These are phyloP conservation scores for Capillidium heterosporum DNA, from an alignment of 371 early-diverging fungal genomes.

Conservation along the genomic window DNA sequence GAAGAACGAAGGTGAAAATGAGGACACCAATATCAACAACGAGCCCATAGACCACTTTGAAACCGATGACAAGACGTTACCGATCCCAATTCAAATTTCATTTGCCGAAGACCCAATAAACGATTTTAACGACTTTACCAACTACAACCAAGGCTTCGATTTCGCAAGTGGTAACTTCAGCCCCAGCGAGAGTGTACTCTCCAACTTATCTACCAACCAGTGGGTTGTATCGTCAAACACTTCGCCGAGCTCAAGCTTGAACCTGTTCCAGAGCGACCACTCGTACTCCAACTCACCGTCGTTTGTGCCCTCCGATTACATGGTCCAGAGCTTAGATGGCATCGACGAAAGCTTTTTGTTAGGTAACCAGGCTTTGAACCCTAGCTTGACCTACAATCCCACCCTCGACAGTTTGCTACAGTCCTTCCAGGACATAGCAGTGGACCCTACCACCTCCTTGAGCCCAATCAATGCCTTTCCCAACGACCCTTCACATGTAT, in stretches of 20 bases:
- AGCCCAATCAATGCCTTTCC: no score
- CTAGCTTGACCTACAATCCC: no score
- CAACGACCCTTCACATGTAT: not conserved
- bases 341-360: not conserved
- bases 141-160: no score
- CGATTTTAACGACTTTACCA: no score
- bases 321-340: not conserved
- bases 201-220: not conserved
- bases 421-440: no score
- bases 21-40: not conserved
- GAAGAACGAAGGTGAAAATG: not conserved
- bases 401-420: no score
- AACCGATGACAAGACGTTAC: not conserved
- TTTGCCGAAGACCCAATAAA: not conserved
- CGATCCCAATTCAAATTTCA: constrained; percentile 1
- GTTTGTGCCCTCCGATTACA: not conserved
- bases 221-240: not conserved
- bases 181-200: no score
- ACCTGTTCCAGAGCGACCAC: no score
- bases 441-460: no score
- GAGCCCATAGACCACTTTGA: not conserved
- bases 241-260: not conserved
- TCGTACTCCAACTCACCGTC: not conserved
- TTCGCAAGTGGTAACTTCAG: no score
- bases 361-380: no score